Percentiles rank a stretch among this genome's conserved stretches.
phyloP scores from a whole-genome alignment of 164 flowering plant species.

The Akebia trifoliata region DNA sequence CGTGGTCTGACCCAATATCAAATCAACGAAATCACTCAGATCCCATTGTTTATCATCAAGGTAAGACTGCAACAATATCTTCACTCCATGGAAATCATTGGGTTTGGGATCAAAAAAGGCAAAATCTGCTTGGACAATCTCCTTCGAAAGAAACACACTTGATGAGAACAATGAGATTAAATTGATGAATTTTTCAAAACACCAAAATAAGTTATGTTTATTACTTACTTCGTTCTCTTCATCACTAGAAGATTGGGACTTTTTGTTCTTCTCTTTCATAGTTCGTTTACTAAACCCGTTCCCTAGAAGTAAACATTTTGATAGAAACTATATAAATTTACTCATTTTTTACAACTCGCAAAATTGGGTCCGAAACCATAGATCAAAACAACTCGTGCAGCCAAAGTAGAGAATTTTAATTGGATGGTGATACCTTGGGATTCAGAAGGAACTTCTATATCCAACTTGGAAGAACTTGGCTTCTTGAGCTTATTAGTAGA shows the following conservation, averaged over 20 bases:
- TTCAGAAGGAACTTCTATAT: conserved; percentile 6
- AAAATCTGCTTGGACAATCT: conserved; percentile 75
- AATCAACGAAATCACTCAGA: conserved; percentile 77
- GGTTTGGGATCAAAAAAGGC: conserved; percentile 89
- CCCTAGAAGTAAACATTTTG: conserved; percentile 19
- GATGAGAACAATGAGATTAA: neutral
- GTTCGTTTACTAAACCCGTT: conserved; percentile 11
- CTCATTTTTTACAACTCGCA: neutral
- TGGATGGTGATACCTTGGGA: conserved; percentile 28
- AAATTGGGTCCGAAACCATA: neutral
- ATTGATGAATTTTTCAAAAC: neutral
- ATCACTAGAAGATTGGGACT: conserved; percentile 45
- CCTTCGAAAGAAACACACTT: conserved; percentile 32
- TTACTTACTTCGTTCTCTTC: conserved; percentile 51
- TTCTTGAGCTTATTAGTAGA: conserved; percentile 24
- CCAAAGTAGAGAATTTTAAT: neutral
- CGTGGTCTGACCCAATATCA: conserved; percentile 86
- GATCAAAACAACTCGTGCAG: neutral
- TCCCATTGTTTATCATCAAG: conserved; percentile 77
- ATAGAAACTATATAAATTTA: neutral
- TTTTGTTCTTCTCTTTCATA: conserved; percentile 18
- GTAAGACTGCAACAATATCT: conserved; percentile 68
- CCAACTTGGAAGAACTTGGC: conserved; percentile 9
- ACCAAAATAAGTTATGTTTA: neutral
- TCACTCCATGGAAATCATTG: conserved; percentile 82